phyloP scores from a whole-genome alignment of 2,329 filamentous ascomycete species.

The Dryadomyces sulphureus region DNA sequence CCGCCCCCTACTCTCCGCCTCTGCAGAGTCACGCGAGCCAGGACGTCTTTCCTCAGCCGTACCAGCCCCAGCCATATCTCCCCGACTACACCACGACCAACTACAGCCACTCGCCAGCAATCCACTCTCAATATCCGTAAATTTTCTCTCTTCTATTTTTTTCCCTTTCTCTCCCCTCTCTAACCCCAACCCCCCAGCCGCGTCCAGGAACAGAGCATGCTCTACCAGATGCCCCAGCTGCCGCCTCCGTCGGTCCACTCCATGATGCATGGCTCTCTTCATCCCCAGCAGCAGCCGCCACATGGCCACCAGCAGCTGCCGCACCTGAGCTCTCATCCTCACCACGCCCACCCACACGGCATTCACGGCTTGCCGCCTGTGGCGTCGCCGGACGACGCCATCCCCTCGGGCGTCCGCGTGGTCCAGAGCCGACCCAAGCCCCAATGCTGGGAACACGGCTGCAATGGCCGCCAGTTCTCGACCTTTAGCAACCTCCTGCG shows the following conservation, averaged over 20 bases:
- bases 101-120: conserved; percentile 13
- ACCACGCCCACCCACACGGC: background rate
- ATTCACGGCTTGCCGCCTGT: background rate
- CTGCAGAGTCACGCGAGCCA: conserved; percentile 15
- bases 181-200: background rate
- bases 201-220: conserved; percentile 11
- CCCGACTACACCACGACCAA: conserved; percentile 15
- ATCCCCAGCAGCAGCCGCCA: background rate
- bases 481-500: conserved; percentile 90
- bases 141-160: conserved; percentile 3
- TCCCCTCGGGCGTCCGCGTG: conserved; percentile 40
- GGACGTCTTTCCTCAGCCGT: conserved; percentile 17
- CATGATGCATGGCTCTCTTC: conserved; percentile 1
- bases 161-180: background rate
- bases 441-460: conserved; percentile 94
- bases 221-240: conserved; percentile 18
- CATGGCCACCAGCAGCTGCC: conserved; percentile 1
- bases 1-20: conserved; percentile 6
- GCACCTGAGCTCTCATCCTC: background rate
- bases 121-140: conserved; percentile 19
- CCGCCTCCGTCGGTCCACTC: conserved; percentile 11
- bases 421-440: conserved; percentile 75
- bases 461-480: conserved; percentile 88
- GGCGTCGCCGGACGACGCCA: conserved; percentile 4
- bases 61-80: conserved; percentile 19